Evolutionary conservation across 352 stramenopile species (phyloP).

Genomic region (Pythium rhizo-oryzae): DNA sequence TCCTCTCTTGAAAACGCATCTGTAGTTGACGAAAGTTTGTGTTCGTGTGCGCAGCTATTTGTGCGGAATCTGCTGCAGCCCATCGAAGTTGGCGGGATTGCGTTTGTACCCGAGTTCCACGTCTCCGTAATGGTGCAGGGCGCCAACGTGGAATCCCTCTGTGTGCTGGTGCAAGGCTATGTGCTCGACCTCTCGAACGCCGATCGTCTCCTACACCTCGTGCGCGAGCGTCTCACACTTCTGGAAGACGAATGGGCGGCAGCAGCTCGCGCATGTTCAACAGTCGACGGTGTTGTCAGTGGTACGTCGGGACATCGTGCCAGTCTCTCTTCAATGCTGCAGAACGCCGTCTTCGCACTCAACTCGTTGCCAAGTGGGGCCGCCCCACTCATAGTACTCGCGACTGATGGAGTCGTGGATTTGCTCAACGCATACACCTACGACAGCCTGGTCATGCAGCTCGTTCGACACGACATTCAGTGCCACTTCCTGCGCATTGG

Average conservation of each 20-base stretch:
- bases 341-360: constrained; percentile 86
- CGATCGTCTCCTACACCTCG: constrained; percentile 55
- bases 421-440: constrained; percentile 77
- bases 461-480: constrained; percentile 87
- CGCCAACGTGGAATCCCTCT: constrained; percentile 74
- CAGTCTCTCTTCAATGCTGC: constrained; percentile 77
- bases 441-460: constrained; percentile 87
- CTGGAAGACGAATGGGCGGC: constrained; percentile 85
- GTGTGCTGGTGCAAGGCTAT: constrained; percentile 84
- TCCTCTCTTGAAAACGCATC: background rate
- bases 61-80: constrained; percentile 63
- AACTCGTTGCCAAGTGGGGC: constrained; percentile 82
- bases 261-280: constrained; percentile 10
- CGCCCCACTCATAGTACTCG: constrained; percentile 79
- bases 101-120: constrained; percentile 72
- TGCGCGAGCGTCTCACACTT: constrained; percentile 74
- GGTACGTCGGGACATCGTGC: constrained; percentile 27
- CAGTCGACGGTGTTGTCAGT: no score
- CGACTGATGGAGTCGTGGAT: constrained; percentile 86
- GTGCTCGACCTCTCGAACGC: constrained; percentile 68
- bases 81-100: constrained; percentile 50
- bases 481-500: constrained; percentile 84
- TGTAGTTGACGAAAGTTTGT: background rate
- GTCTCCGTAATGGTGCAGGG: constrained; percentile 84
- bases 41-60: constrained; percentile 53